These are phyloP conservation scores for Gracilariopsis chorda DNA, from an alignment of 23 red algal species.

Conservation along the genomic window DNA sequence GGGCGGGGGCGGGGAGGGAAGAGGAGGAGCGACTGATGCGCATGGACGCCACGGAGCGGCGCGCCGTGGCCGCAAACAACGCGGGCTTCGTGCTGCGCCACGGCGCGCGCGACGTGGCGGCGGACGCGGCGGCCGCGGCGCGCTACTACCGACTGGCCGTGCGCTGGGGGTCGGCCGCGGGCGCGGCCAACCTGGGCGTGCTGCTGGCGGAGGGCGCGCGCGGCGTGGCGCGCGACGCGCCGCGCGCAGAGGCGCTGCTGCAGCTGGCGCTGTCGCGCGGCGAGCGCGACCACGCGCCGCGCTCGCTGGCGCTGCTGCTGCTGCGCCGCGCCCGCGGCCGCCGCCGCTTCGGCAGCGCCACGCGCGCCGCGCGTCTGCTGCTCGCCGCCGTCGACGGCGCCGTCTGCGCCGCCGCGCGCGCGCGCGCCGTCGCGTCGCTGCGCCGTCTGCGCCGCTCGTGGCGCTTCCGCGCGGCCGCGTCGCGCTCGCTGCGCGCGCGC, in stretches of 20 bases:
- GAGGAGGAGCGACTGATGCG: slow-evolving; percentile 39
- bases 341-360: background rate
- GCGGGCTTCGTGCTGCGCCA: slow-evolving; percentile 20
- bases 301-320: slow-evolving; percentile 37
- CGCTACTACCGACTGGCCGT: slow-evolving; percentile 43
- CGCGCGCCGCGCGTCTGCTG: background rate
- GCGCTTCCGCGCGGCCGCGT: slow-evolving; percentile 6
- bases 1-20: background rate
- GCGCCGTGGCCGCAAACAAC: slow-evolving; percentile 53
- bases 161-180: slow-evolving; percentile 21
- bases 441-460: slow-evolving; percentile 1
- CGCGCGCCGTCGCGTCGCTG: background rate
- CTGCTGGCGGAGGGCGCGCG: background rate
- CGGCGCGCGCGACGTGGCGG: background rate
- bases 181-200: background rate
- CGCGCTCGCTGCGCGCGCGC: background rate
- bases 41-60: slow-evolving; percentile 19
- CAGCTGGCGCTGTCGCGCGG: slow-evolving; percentile 48
- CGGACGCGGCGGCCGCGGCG: slow-evolving; percentile 9
- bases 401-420: background rate
- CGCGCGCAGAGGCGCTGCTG: slow-evolving; percentile 12
- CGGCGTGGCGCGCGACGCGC: background rate
- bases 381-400: slow-evolving; percentile 8
- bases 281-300: slow-evolving; percentile 45
- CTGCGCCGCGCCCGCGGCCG: background rate